These are phyloP conservation scores for Colletotrichum higginsianum DNA, from an alignment of 2,329 filamentous ascomycete genomes.

Conservation along the genomic window DNA sequence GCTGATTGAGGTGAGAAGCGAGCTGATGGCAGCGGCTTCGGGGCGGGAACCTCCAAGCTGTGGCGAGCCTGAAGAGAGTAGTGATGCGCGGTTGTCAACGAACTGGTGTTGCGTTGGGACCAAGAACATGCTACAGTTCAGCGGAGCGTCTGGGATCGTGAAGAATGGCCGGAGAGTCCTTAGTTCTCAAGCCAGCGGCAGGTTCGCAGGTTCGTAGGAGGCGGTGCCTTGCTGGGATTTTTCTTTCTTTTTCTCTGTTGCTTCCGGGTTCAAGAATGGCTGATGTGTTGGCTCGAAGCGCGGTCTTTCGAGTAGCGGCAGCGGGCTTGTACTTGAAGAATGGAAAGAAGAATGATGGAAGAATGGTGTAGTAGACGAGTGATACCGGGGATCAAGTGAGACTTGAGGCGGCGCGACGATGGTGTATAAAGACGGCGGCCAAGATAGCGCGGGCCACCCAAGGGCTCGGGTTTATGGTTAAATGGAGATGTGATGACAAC, in stretches of 20 bases:
- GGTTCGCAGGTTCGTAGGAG: constrained; percentile 36
- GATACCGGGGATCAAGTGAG: constrained; percentile 39
- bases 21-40: constrained; percentile 48
- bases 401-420: constrained; percentile 44
- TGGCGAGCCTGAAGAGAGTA: constrained; percentile 47
- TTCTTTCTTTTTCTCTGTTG: neutral
- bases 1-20: constrained; percentile 49
- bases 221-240: constrained; percentile 23
- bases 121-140: constrained; percentile 53
- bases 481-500: constrained; percentile 45
- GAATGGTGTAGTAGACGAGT: constrained; percentile 27
- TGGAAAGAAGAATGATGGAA: constrained; percentile 41
- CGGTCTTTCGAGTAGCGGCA: constrained; percentile 38
- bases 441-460: constrained; percentile 44
- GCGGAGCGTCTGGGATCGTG: constrained; percentile 42
- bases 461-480: constrained; percentile 45
- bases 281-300: constrained; percentile 28
- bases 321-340: constrained; percentile 42
- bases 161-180: constrained; percentile 47
- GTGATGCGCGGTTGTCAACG: constrained; percentile 50
- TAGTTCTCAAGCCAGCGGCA: constrained; percentile 51
- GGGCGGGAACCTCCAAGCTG: constrained; percentile 48
- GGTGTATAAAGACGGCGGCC: constrained; percentile 45
- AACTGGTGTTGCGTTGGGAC: constrained; percentile 52
- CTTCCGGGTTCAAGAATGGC: constrained; percentile 26